phyloP scores from a whole-genome alignment of 495 filamentous ascomycete genomes.

The Thermochaetoides thermophila region DNA sequence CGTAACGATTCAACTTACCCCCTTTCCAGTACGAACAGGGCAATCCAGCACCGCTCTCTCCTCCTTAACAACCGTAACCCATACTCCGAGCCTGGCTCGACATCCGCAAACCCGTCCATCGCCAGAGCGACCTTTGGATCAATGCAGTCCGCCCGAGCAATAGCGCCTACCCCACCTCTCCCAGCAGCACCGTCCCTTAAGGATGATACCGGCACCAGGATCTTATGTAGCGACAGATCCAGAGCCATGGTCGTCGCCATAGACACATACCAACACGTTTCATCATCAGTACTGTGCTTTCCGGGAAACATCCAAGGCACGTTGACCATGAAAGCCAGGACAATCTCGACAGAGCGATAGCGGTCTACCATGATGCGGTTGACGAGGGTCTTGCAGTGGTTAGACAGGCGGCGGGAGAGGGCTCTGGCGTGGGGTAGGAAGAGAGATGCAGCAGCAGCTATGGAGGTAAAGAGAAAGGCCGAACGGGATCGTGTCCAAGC shows the following conservation, averaged over 20 bases:
- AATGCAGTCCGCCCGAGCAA: slow-evolving; percentile 50
- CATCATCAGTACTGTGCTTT: slow-evolving; percentile 51
- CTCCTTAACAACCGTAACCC: slow-evolving; percentile 45
- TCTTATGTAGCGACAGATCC: slow-evolving; percentile 55
- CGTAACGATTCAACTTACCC: not conserved
- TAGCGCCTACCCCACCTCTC: slow-evolving; percentile 21
- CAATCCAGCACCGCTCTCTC: slow-evolving; percentile 55
- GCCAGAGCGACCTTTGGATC: slow-evolving; percentile 46
- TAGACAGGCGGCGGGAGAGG: slow-evolving; percentile 45
- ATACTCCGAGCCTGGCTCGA: slow-evolving; percentile 43
- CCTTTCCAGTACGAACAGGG: slow-evolving; percentile 57
- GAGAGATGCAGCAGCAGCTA: slow-evolving; percentile 47
- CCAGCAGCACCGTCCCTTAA: slow-evolving; percentile 28
- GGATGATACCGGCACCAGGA: slow-evolving; percentile 40
- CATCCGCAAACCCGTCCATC: slow-evolving; percentile 50
- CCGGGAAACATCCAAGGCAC: slow-evolving; percentile 64
- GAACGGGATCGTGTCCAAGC: slow-evolving; percentile 50
- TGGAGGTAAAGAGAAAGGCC: slow-evolving; percentile 56
- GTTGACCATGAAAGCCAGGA: slow-evolving; percentile 63
- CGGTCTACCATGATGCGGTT: slow-evolving; percentile 43
- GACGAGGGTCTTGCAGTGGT: slow-evolving; percentile 49
- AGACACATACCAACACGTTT: slow-evolving; percentile 55
- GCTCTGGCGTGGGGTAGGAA: slow-evolving; percentile 48
- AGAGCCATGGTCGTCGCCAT: slow-evolving; percentile 54
- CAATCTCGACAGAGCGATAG: slow-evolving; percentile 54